Conservation (phyloP, 1,139 yeast species). For the Geotrichum fermentans region DNA sequence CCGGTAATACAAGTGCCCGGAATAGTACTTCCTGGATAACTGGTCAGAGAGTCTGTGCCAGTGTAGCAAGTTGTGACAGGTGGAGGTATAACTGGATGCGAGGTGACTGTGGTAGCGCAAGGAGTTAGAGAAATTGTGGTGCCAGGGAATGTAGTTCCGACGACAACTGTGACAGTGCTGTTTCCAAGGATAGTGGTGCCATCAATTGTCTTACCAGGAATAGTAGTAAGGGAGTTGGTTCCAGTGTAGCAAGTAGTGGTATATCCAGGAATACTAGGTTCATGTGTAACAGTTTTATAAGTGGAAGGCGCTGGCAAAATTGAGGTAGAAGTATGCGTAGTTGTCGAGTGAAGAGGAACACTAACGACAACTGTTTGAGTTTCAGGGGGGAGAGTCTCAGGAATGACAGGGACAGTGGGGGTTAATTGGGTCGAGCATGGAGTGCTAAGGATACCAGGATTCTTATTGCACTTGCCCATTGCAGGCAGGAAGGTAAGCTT, state of each 20-base stretch:
- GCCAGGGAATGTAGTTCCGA: constrained; percentile 9
- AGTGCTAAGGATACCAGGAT: background rate
- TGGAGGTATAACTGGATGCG: constrained; percentile 6
- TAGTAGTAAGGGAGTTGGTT: background rate
- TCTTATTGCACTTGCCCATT: constrained; percentile 11
- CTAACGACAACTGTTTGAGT: constrained; percentile 14
- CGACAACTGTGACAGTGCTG: constrained; percentile 4
- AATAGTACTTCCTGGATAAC: constrained; percentile 9
- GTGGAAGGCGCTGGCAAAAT: constrained; percentile 2
- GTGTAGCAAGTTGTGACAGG: constrained; percentile 11
- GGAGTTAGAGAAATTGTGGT: constrained; percentile 12
- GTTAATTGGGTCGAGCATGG: background rate
- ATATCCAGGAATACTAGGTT: constrained; percentile 13
- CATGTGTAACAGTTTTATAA: constrained; percentile 6
- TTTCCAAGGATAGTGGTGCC: constrained; percentile 3
- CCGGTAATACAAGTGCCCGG: constrained; percentile 14
- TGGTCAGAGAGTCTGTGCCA: constrained; percentile 5
- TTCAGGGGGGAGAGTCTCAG: constrained; percentile 8
- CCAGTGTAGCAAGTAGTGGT: constrained; percentile 13
- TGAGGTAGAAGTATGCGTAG: constrained; percentile 9
- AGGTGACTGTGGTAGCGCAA: constrained; percentile 10
- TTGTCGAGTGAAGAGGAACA: constrained; percentile 10
- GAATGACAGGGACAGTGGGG: constrained; percentile 9
- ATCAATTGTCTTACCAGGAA: constrained; percentile 10
- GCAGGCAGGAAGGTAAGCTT: constrained; percentile 15